Evolutionary conservation across 768 basidiomycete species (phyloP).

Genomic region (Leccinum subtestaceum): DNA sequence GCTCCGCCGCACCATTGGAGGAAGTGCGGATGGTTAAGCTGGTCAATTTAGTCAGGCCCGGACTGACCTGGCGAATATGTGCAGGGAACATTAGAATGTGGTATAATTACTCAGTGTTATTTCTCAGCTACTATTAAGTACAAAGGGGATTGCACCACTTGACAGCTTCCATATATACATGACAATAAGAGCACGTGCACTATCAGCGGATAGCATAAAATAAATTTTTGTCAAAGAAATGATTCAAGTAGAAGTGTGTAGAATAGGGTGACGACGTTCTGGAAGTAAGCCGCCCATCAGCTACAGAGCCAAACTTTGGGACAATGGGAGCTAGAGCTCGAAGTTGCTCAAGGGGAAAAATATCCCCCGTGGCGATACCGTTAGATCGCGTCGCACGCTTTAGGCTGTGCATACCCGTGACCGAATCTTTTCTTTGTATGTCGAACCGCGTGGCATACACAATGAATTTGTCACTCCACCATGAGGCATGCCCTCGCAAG

Average conservation of each 20-base stretch:
- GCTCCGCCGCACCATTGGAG: too few species aligned
- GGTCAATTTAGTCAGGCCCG: too few species aligned
- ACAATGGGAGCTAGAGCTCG: not conserved
- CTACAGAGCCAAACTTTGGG: not conserved
- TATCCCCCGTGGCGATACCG: not conserved
- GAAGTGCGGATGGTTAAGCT: too few species aligned
- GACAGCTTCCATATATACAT: too few species aligned
- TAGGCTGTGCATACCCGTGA: not conserved
- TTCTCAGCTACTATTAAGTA: too few species aligned
- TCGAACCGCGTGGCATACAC: not conserved
- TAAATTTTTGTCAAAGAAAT: not conserved
- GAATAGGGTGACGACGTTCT: not conserved
- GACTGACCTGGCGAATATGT: too few species aligned
- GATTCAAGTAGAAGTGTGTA: not conserved
- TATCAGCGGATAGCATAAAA: not conserved
- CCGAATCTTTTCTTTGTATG: not conserved
- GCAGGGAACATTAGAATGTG: too few species aligned
- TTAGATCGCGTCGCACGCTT: not conserved
- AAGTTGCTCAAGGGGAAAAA: not conserved
- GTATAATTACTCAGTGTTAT: too few species aligned
- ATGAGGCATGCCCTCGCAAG: not conserved
- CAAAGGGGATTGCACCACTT: too few species aligned
- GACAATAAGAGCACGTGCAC: too few species aligned
- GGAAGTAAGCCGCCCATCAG: not conserved
- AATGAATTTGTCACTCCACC: not conserved